Percentiles rank a stretch among this genome's conserved stretches.
Conservation (phyloP, 139 green algal species). For the Cymbomonas tetramitiformis region DNA sequence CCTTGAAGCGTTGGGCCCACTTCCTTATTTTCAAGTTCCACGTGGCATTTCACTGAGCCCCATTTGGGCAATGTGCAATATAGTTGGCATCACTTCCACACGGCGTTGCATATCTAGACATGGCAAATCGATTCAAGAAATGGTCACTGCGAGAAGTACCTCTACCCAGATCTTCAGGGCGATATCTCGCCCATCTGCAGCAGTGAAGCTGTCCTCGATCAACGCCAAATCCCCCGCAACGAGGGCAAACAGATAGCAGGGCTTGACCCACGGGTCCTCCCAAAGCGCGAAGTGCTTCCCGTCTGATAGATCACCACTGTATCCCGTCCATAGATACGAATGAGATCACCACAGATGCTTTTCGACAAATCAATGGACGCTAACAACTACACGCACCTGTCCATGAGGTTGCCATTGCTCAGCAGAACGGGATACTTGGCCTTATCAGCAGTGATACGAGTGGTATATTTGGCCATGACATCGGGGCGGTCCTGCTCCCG, state of each 20-base stretch:
- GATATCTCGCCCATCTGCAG: constrained; percentile 54
- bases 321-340: too few species aligned
- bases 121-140: too few species aligned
- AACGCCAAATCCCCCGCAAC: constrained; percentile 74
- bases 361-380: neutral
- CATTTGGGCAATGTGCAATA: too few species aligned
- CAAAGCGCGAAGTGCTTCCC: constrained; percentile 54
- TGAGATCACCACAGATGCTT: neutral
- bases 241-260: constrained; percentile 95
- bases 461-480: constrained; percentile 60
- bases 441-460: constrained; percentile 77
- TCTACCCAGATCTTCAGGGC: constrained; percentile 70
- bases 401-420: constrained; percentile 87
- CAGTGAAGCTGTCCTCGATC: constrained; percentile 69
- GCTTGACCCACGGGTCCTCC: constrained; percentile 86
- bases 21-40: too few species aligned
- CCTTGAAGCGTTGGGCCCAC: too few species aligned
- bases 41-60: too few species aligned
- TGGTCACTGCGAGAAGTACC: too few species aligned
- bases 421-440: constrained; percentile 84
- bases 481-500: constrained; percentile 76
- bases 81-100: too few species aligned
- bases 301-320: constrained; percentile 6
- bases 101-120: too few species aligned
- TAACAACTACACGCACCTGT: constrained; percentile 52